Conservation (phyloP, 2,329 filamentous ascomycete genomes). For the Rutstroemia sydowiana region DNA sequence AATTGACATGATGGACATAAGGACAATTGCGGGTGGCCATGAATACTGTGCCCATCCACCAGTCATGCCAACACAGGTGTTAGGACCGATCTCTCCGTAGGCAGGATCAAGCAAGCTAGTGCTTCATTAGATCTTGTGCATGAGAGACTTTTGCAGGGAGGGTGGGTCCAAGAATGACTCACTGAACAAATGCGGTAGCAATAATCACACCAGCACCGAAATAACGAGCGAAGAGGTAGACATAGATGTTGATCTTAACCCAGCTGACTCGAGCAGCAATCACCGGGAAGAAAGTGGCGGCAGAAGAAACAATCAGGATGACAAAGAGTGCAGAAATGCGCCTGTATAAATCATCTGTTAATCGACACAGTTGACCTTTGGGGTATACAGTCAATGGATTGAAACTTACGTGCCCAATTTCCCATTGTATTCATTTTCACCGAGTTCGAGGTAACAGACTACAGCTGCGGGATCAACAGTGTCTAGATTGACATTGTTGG, state of each 20-base stretch:
- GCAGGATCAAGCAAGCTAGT: conserved; percentile 40
- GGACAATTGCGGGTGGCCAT: conserved; percentile 34
- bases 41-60: conserved; percentile 30
- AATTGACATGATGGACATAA: conserved; percentile 47
- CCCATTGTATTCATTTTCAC: conserved; percentile 47
- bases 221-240: conserved; percentile 58
- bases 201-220: conserved; percentile 73
- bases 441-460: conserved; percentile 42
- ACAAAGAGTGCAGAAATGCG: conserved; percentile 70
- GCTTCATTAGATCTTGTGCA: neutral
- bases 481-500: conserved; percentile 36
- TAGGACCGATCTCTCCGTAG: conserved; percentile 37
- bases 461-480: conserved; percentile 37
- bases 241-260: conserved; percentile 52
- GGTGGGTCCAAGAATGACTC: conserved; percentile 40
- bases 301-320: conserved; percentile 55
- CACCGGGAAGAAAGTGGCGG: conserved; percentile 60
- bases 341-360: neutral
- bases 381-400: neutral
- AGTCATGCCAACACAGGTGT: conserved; percentile 49
- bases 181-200: conserved; percentile 69
- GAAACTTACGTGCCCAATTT: conserved; percentile 43
- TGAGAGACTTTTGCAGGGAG: neutral
- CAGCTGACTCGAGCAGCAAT: conserved; percentile 51
- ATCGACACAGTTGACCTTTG: neutral